Conservation (phyloP, 257 asterid genomes). For the Nicotiana paniculata region DNA sequence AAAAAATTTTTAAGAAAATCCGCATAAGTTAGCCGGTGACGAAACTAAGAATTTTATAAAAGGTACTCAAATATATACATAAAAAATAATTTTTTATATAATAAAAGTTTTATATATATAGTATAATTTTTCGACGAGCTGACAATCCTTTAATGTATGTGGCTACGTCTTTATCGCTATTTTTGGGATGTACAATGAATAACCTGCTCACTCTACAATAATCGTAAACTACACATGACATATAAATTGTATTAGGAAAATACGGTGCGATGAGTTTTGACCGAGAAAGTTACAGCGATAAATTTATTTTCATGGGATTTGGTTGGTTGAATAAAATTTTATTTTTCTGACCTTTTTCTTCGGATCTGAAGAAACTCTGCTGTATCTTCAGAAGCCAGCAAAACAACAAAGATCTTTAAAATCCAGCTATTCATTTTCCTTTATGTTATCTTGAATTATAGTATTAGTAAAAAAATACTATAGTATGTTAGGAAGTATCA, state of each 20-base stretch:
- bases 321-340: slow-evolving; percentile 8
- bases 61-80: too few relatives aligned
- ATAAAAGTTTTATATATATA: too few relatives aligned
- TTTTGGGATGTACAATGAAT: rapidly evolving
- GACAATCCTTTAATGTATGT: too few relatives aligned
- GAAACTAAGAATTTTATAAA: too few relatives aligned
- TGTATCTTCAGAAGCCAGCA: slow-evolving; percentile 55
- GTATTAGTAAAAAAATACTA: slow-evolving; percentile 1
- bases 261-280: too few relatives aligned
- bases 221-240: rapidly evolving
- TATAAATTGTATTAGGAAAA: too few relatives aligned
- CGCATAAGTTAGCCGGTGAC: rapidly evolving
- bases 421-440: slow-evolving; percentile 27
- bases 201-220: rapidly evolving
- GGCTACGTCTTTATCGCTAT: too few relatives aligned
- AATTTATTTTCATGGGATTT: background rate
- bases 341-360: slow-evolving; percentile 53
- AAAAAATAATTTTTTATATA: too few relatives aligned
- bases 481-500: slow-evolving; percentile 1
- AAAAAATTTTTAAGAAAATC: too few relatives aligned
- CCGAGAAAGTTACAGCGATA: too few relatives aligned
- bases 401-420: slow-evolving; percentile 56
- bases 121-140: too few relatives aligned
- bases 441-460: background rate
- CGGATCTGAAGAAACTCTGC: slow-evolving; percentile 77